Base-by-base conservation (phyloP, 345 rosid species). In the Ceriops zippeliana region DNA sequence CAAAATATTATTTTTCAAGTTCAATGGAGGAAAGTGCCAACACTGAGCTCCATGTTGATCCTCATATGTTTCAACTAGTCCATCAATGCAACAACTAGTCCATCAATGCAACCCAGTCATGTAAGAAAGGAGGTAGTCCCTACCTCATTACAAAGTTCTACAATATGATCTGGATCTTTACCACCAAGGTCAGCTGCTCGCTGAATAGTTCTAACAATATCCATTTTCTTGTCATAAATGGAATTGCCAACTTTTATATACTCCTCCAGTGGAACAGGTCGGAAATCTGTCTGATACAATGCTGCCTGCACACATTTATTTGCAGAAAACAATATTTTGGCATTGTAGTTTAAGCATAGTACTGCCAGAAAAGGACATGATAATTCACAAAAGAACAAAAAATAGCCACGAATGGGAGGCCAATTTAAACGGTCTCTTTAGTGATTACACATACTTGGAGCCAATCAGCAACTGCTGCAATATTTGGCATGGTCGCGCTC, bases 401-500 rank as follows among this genome's bases (percentile, higher is more conserved):
- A 27, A 56, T 24, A 54, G 24, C 5, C 16, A n/a, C 17, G 26
- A 34, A 22, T 16, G n/a, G 61, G 38, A 19, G 20, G 46, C 8
- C 11, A 49, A 30, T 13, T 31, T 10, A 38, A 61, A 37, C 32
- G 27, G 70, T 47, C 16, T 56, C 30, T 42, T 7, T 8, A 30
- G 37, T 58, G 28, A 32, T 70, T 24, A 65, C 62, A 66, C 92
- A 86, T 80, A 91, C 97, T 86, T 91, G 98, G 76, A 91, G 97
- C 97, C 97, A 93, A 74, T 93, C 87, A 52, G 98, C 97, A 84
- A 91, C 96, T 65, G 96, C 97, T 70, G 89, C 92, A 51, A 93
- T 93, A 77, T 93, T 93, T 69, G 98, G 98, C 97, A 93, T 93
- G 63, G 98, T 93, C 70, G 97, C 98, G 71, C 98, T 93, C 98